Percentiles rank a stretch among this genome's conserved stretches.
Evolutionary conservation across 306 rosid genomes (phyloP).

Genomic region (Malus fusca): DNA sequence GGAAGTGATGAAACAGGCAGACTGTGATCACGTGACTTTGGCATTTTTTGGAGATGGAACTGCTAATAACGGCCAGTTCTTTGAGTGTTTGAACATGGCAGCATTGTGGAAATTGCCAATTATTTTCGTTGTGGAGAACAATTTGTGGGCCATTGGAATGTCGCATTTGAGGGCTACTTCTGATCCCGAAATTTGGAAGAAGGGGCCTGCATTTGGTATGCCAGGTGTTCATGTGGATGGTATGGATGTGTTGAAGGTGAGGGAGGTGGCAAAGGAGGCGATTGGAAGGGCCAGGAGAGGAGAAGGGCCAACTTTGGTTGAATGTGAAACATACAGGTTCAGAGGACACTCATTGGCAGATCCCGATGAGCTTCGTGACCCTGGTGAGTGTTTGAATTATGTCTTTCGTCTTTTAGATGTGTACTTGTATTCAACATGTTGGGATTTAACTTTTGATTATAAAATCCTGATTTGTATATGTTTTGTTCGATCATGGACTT

Average conservation of each 20-base stretch:
- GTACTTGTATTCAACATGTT: not conserved
- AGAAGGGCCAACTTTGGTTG: conserved; percentile 93
- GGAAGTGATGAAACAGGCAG: conserved; percentile 69
- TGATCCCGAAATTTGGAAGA: conserved; percentile 97
- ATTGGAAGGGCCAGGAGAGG: conserved; percentile 93
- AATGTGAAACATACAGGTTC: conserved; percentile 94
- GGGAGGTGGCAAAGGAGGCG: conserved; percentile 96
- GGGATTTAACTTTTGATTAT: not conserved
- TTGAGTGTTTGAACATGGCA: conserved; percentile 96
- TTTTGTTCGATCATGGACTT: not conserved
- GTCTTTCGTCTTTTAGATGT: conserved; percentile 2
- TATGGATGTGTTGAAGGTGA: conserved; percentile 97
- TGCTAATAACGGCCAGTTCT: conserved; percentile 93
- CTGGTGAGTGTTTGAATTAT: conserved; percentile 52
- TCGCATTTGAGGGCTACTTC: conserved; percentile 93
- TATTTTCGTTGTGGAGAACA: conserved; percentile 94
- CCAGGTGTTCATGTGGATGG: conserved; percentile 99
- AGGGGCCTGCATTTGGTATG: conserved; percentile 98
- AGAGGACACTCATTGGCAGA: conserved; percentile 99
- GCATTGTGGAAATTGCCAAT: conserved; percentile 97
- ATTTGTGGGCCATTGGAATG: conserved; percentile 99
- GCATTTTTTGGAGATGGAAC: conserved; percentile 98
- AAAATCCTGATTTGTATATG: not conserved
- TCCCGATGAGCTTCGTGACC: conserved; percentile 99
- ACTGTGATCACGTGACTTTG: conserved; percentile 64